These are phyloP conservation scores for Ceratocystiopsis brevicomis DNA, from an alignment of 2,329 filamentous ascomycete species.

Conservation along the genomic window DNA sequence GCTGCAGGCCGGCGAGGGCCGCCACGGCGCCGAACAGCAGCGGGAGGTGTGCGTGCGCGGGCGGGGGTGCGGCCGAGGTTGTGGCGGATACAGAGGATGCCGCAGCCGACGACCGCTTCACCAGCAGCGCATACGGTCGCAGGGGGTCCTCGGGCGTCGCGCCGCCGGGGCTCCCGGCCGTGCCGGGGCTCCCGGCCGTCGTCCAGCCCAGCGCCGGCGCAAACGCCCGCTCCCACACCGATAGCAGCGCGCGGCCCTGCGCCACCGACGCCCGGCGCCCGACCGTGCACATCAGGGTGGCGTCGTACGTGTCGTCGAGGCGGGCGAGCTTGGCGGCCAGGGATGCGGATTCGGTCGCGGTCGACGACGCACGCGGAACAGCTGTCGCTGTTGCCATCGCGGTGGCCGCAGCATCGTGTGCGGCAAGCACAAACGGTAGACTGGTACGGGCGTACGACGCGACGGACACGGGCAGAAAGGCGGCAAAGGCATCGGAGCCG, in stretches of 20 bases:
- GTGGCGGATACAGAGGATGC: not conserved
- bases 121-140: slow-evolving; percentile 18
- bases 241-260: slow-evolving; percentile 56
- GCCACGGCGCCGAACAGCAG: slow-evolving; percentile 53
- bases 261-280: slow-evolving; percentile 55
- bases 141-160: slow-evolving; percentile 13
- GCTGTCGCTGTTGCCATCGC: not conserved
- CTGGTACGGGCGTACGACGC: slow-evolving; percentile 52
- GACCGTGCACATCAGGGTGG: slow-evolving; percentile 60
- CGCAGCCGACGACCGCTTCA: slow-evolving; percentile 12
- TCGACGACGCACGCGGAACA: no score
- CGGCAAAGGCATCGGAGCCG: slow-evolving; percentile 30
- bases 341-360: no score
- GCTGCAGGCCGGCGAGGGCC: slow-evolving; percentile 37
- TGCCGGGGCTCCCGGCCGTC: no score
- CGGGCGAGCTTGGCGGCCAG: slow-evolving; percentile 20
- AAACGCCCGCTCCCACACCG: slow-evolving; percentile 59
- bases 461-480: slow-evolving; percentile 52
- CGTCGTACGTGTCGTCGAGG: slow-evolving; percentile 61
- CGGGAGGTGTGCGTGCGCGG: slow-evolving; percentile 44
- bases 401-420: slow-evolving; percentile 25
- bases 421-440: slow-evolving; percentile 56
- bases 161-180: not conserved
- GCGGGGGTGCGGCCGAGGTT: slow-evolving; percentile 12
- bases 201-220: slow-evolving; percentile 13